Base-by-base conservation (phyloP, 345 rosid genomes). In the Rubroshorea leprosula region DNA sequence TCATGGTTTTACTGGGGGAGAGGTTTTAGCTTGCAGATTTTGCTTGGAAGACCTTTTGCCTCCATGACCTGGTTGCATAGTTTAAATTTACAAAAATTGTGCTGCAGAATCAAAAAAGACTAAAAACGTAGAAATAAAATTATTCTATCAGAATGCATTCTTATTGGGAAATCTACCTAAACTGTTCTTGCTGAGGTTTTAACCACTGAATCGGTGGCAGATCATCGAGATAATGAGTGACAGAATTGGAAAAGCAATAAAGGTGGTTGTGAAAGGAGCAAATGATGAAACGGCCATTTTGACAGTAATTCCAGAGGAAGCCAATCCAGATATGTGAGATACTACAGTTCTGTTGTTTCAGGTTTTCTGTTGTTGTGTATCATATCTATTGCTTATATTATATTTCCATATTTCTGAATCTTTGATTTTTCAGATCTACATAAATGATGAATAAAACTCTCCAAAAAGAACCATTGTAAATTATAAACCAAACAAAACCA, bases 281-380 rank as follows among this genome's bases (percentile, higher is more conserved):
- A 76, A 74, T 20, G 74, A 78, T 58, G 67, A 44, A 43, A 51
- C 19, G 22, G 68, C 51, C 41, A 76, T 70, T 22, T 60, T 92
- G 51, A 73, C 77, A 60, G 89, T 83, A 50, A 76, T 69, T 63
- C 96, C 98, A 12, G 93, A 81, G 70, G 98, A 92, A 63, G 83
- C 90, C 49, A 78, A 83, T 72, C 80, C 89, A 8, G 82, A 84
- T 25, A 64, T 80, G 73, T 86, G 80, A 43, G 38, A 51, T 38
- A 17, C n/a, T n/a, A n/a, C n/a, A n/a, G n/a, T n/a, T n/a, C n/a
- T n/a, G n/a, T n/a, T n/a, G 31, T 3, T 8, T 27, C 31, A 27
- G 31, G 8, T 27, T 27, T 27, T 8, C 31, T 27, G 8, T 27
- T 27, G 4, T 8, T 27, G 31, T 27, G 4, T 27, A 27, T 8